Base-by-base conservation (phyloP, 148 eudicot genomes). In the Cornus kousa region DNA sequence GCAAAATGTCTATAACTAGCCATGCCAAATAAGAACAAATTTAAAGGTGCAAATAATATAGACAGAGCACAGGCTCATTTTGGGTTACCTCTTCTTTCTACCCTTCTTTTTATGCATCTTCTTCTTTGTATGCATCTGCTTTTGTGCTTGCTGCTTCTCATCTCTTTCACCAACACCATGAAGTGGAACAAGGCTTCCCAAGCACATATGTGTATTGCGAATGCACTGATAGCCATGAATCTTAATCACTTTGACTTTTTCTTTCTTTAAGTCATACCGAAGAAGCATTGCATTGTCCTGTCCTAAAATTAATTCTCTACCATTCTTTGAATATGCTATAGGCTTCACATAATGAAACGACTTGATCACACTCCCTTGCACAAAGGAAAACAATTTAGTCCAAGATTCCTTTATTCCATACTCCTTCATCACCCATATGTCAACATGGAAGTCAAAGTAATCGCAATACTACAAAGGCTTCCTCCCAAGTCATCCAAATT, bases 341-440 rank as follows among this genome's bases (percentile, higher is more conserved):
- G 87, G 85, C 35, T 71, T 75, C 65, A 88, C 74, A 68, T 62
- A 53, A 23, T 68, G 73, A 79, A 85, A 71, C 9, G 22, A 2
- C 16, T 75, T 64, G 5, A 68, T n/a, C 9, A 33, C 35, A 40
- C 20, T 53, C 0, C 17, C 60, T 50, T 82, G 79, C 1, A 24
- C 43, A 77, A 81, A 65, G 3, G 86, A 77, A 13, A 88, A 71
- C 74, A 83, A 43, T 74, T 83, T 86, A 20, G 64, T 73, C 90
- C 90, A 88, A 20, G 88, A 83, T 11, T 83, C 80, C 71, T 72
- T 69, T 40, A 81, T 85, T 12, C 82, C 87, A 74, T 86, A 88
- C 46, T 73, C 80, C 53, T 83, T 77, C 90, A 87, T 85, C 17
- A 87, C 81, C 90, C 91, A 88, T 23, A 88, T n/a, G 35, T 88